phyloP scores from a whole-genome alignment of 2,329 filamentous ascomycete genomes.

The Domatiomyces catenatus region DNA sequence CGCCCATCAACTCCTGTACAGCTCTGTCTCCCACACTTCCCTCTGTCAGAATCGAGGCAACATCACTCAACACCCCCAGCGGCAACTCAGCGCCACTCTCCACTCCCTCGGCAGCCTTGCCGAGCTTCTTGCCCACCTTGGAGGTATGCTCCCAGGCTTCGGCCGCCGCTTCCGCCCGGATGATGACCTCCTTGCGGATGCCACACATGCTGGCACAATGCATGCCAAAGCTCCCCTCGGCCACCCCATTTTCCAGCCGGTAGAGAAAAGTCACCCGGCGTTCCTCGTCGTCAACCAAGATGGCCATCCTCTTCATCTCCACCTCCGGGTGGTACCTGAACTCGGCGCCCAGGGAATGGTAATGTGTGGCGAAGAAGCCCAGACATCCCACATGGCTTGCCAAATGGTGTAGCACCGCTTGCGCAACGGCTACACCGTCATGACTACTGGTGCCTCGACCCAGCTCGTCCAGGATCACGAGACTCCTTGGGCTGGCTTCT shows the following conservation, averaged over 20 bases:
- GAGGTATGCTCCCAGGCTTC: slow-evolving; percentile 92
- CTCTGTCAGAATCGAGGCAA: slow-evolving; percentile 12
- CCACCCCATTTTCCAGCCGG: slow-evolving; percentile 81
- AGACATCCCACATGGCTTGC: slow-evolving; percentile 84
- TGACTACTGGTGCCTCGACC: slow-evolving; percentile 90
- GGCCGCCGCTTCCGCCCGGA: slow-evolving; percentile 74
- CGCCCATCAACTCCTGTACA: slow-evolving; percentile 44
- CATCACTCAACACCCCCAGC: slow-evolving; percentile 15
- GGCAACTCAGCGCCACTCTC: slow-evolving; percentile 34
- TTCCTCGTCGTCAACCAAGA: slow-evolving; percentile 72
- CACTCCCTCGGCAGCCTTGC: slow-evolving; percentile 43
- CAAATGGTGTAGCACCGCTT: slow-evolving; percentile 92
- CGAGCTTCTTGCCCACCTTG: slow-evolving; percentile 66
- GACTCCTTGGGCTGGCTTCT: slow-evolving; percentile 80
- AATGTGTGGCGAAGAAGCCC: slow-evolving; percentile 96
- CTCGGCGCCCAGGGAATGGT: slow-evolving; percentile 83
- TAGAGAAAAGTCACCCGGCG: slow-evolving; percentile 93
- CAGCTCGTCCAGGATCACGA: slow-evolving; percentile 93
- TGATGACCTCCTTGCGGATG: slow-evolving; percentile 67
- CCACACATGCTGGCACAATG: slow-evolving; percentile 98
- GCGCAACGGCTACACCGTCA: slow-evolving; percentile 89
- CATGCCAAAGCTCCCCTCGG: slow-evolving; percentile 96
- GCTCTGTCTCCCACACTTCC: slow-evolving; percentile 32
- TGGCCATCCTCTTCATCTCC: slow-evolving; percentile 74
- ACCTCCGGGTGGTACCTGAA: slow-evolving; percentile 85